Evolutionary conservation across 305 asterid genomes (phyloP), one percentile per base, ranked within the genome.

Genomic region (Coffea humblotiana): DNA sequence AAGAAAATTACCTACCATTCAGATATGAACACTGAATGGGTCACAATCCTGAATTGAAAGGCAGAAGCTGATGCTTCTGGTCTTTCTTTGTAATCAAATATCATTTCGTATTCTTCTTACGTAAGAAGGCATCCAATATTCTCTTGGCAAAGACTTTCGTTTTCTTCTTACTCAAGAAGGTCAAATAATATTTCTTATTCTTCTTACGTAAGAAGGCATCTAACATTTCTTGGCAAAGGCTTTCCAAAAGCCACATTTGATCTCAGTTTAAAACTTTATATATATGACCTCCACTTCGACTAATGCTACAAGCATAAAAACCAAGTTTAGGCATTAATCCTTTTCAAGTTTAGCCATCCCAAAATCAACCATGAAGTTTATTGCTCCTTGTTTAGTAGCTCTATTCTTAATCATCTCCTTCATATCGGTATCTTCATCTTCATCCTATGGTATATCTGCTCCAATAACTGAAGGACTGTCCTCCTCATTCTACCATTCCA

Each of bases 401-500:
- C 11, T 66, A 32, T 45, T 66, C 13, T 29, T 32, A 32, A 3
- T 29, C 1, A 29, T 66, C 71, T 29, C 23, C 35, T 32, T 66
- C 21, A 15, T 32, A 2, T 66, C 1, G 11, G 45, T 15, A 9
- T 66, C 71, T 29, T 66, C 71, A 66, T 66, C 71, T 15, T 66
- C 43, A 13, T 32, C 71, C 23, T 75, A 81, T 27, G 80, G 18
- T 37, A 52, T 32, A 9, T 10, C 15, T 67, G 82, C 75, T 48
- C 83, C 88, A 37, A 70, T 85, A 67, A 85, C 48, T 2, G 45
- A 25, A 1, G 89, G 87, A 51, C 84, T 86, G 19, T 84, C 86
- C 45, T 71, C 83, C 85, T 56, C 49, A 32, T 84, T 79, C 75
- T 80, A 77, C 66, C 54, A 70, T 16, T 54, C 73, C 25, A 67